These are phyloP conservation scores for Globisporangium takayamanum DNA, from an alignment of 352 stramenopile species.

Conservation along the genomic window DNA sequence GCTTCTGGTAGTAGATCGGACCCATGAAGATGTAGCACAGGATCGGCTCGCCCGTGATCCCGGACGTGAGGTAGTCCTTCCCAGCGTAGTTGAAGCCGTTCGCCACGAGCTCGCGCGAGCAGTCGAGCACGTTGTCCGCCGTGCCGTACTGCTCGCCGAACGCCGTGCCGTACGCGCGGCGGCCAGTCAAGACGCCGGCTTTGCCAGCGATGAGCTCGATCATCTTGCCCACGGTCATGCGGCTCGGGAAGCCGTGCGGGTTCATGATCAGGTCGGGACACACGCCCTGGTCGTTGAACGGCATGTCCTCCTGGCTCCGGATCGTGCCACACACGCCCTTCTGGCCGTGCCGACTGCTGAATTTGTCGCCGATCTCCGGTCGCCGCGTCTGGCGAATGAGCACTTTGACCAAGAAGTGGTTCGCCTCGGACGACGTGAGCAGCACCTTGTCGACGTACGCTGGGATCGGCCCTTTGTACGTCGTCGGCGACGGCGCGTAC, in stretches of 20 bases:
- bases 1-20: constrained; percentile 99
- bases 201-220: constrained; percentile 99
- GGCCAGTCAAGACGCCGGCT: constrained; percentile 93
- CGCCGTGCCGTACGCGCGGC: constrained; percentile 96
- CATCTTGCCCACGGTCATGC: constrained; percentile 99
- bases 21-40: constrained; percentile 99
- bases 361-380: constrained; percentile 99
- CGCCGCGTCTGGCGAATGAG: constrained; percentile 93
- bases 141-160: constrained; percentile 98
- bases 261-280: constrained; percentile 99
- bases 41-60: constrained; percentile 95
- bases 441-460: constrained; percentile 98
- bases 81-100: constrained; percentile 99
- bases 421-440: constrained; percentile 96
- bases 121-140: constrained; percentile 90
- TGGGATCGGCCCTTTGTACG: constrained; percentile 94
- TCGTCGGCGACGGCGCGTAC: constrained; percentile 86
- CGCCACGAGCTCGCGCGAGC: constrained; percentile 91
- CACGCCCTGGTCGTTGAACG: constrained; percentile 98
- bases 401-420: constrained; percentile 98
- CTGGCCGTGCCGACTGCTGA: constrained; percentile 98
- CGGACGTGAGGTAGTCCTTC: constrained; percentile 95
- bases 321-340: constrained; percentile 99
- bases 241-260: constrained; percentile 98
- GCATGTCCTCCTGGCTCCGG: constrained; percentile 95